phyloP scores from a whole-genome alignment of 176 grass and related monocot genomes.

The Pontederia paniculata region DNA sequence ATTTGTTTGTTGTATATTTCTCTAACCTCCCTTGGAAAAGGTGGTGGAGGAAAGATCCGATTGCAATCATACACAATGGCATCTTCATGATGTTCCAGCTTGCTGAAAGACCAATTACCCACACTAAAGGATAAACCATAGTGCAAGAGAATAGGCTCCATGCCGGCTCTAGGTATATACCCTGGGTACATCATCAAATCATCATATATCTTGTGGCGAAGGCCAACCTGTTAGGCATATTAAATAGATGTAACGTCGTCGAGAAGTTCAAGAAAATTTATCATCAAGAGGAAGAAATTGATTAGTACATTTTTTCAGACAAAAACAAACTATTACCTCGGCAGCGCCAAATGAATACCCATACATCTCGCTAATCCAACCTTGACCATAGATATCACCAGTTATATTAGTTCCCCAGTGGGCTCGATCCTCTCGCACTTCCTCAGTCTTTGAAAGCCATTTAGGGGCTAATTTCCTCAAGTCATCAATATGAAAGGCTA shows the following conservation, averaged over 20 bases:
- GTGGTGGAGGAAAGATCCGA: constrained; percentile 68
- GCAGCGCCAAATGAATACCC: constrained; percentile 94
- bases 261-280: constrained; percentile 11
- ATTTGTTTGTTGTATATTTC: neutral
- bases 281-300: neutral
- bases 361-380: constrained; percentile 99
- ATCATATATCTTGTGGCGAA: constrained; percentile 92
- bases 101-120: constrained; percentile 96
- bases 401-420: constrained; percentile 97
- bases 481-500: constrained; percentile 86
- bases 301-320: constrained; percentile 1
- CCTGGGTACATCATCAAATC: constrained; percentile 98
- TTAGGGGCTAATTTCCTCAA: constrained; percentile 70
- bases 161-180: constrained; percentile 68
- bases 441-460: constrained; percentile 98
- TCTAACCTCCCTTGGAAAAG: constrained; percentile 78
- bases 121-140: constrained; percentile 91
- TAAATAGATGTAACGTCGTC: constrained; percentile 18
- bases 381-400: constrained; percentile 91
- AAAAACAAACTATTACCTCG: constrained; percentile 58
- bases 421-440: constrained; percentile 75
- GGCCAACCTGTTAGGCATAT: constrained; percentile 52
- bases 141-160: constrained; percentile 80
- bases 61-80: constrained; percentile 88
- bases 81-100: constrained; percentile 90